Percentiles rank a stretch among this genome's conserved stretches.
phyloP scores from a whole-genome alignment of 2,329 filamentous ascomycete species.

The Ascochyta pisi region DNA sequence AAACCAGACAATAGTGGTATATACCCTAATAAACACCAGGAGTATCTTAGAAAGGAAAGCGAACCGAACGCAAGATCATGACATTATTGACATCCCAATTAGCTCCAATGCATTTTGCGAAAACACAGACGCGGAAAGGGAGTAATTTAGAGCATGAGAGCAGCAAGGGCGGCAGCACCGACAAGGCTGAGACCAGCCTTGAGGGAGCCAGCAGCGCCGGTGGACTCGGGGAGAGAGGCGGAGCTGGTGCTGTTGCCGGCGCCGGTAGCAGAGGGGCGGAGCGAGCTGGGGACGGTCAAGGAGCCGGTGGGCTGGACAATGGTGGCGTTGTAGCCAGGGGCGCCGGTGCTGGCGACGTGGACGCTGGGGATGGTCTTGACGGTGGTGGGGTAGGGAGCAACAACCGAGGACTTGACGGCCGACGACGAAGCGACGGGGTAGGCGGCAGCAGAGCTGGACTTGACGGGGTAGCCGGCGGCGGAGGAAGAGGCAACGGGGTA shows the following conservation, averaged over 20 bases:
- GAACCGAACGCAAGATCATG: slow-evolving; percentile 22
- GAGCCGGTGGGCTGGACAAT: slow-evolving; percentile 44
- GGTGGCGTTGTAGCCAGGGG: slow-evolving; percentile 32
- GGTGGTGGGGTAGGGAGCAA: slow-evolving; percentile 22
- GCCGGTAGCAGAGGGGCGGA: slow-evolving; percentile 39
- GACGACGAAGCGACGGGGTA: slow-evolving; percentile 27
- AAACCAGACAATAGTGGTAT: slow-evolving; percentile 18
- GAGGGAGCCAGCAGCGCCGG: slow-evolving; percentile 44
- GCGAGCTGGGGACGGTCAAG: slow-evolving; percentile 41
- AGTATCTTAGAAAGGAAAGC: slow-evolving; percentile 21
- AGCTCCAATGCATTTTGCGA: slow-evolving; percentile 19
- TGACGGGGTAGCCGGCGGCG: slow-evolving; percentile 25
- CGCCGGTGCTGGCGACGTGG: slow-evolving; percentile 29
- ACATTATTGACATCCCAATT: slow-evolving; percentile 29
- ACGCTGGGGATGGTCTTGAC: slow-evolving; percentile 24
- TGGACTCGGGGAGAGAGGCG: slow-evolving; percentile 29
- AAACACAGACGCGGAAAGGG: slow-evolving; percentile 4
- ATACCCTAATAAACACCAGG: slow-evolving; percentile 29
- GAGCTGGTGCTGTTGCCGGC: slow-evolving; percentile 34
- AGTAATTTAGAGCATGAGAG: slow-evolving; percentile 48
- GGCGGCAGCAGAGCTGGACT: slow-evolving; percentile 26
- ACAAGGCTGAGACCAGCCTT: slow-evolving; percentile 49
- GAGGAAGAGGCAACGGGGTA: slow-evolving; percentile 4
- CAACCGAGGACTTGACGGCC: slow-evolving; percentile 15
- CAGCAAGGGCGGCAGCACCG: slow-evolving; percentile 51